phyloP scores from a whole-genome alignment of 371 early-diverging fungal species.

The Mortierella sp. region DNA sequence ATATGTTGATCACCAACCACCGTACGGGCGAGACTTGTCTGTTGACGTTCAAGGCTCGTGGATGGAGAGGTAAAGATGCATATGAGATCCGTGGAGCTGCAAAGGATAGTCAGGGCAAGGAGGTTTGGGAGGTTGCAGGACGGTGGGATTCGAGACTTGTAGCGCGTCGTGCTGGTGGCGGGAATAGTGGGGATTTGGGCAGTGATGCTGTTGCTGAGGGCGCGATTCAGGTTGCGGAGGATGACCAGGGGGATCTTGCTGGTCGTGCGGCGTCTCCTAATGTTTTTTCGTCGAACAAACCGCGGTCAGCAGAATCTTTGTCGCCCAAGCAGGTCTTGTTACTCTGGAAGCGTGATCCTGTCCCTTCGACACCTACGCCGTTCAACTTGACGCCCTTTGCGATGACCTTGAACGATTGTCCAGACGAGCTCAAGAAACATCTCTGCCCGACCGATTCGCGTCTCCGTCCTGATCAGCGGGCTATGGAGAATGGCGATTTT shows the following conservation, averaged over 20 bases:
- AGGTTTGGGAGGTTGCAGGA: constrained; percentile 76
- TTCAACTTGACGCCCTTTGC: constrained; percentile 86
- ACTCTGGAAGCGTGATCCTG: constrained; percentile 77
- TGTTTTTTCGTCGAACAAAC: constrained; percentile 22
- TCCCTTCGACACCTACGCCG: constrained; percentile 62
- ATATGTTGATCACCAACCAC: constrained; percentile 82
- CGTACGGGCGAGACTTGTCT: constrained; percentile 77
- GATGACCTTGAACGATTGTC: constrained; percentile 78
- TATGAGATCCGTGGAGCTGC: constrained; percentile 79
- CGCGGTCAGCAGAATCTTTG: constrained; percentile 30
- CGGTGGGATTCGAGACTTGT: constrained; percentile 79
- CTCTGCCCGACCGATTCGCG: constrained; percentile 86
- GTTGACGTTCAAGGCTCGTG: constrained; percentile 80
- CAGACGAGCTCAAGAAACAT: constrained; percentile 62
- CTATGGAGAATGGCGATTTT: constrained; percentile 80
- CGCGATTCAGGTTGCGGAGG: constrained; percentile 41
- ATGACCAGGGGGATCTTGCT: constrained; percentile 16
- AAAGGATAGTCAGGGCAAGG: constrained; percentile 65
- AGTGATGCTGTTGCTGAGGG: constrained; percentile 60
- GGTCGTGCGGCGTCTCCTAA: neutral
- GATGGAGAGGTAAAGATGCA: constrained; percentile 72
- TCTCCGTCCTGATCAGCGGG: constrained; percentile 83
- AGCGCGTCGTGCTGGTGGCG: constrained; percentile 64
- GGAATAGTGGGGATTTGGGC: constrained; percentile 50
- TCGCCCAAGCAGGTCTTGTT: constrained; percentile 62